A percentile compares a stretch with the other conserved stretches of the same genome.
Evolutionary conservation across 306 rosid species (phyloP).

Genomic region (Cucurbita maxima): DNA sequence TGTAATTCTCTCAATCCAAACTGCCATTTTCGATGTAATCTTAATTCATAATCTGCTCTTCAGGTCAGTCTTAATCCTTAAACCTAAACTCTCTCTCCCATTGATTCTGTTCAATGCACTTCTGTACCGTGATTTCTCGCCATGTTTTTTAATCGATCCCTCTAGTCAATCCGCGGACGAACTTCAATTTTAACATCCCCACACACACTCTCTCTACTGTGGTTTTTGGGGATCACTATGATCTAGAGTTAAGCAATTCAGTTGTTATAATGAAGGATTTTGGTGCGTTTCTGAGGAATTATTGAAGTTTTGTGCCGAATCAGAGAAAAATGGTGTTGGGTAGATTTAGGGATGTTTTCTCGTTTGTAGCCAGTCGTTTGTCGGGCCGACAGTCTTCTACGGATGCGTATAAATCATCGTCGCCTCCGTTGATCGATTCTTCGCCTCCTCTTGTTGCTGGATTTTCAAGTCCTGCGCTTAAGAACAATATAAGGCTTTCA

Average conservation of each 20-base stretch:
- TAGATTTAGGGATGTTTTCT: conserved; percentile 30
- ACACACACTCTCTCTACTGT: background rate
- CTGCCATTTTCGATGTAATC: background rate
- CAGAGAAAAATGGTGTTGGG: conserved; percentile 38
- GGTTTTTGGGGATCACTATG: background rate
- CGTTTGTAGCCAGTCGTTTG: conserved; percentile 20
- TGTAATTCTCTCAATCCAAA: background rate
- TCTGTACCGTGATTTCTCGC: background rate
- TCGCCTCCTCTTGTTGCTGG: conserved; percentile 13
- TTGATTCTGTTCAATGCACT: background rate
- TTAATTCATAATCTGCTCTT: background rate
- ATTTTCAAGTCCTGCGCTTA: conserved; percentile 7
- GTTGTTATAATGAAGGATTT: background rate
- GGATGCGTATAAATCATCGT: background rate
- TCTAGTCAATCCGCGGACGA: background rate
- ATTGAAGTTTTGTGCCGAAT: background rate
- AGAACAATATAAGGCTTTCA: conserved; percentile 41
- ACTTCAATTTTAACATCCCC: background rate
- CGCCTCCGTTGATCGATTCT: conserved; percentile 4
- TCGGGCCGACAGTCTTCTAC: conserved; percentile 18
- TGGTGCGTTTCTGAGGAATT: background rate
- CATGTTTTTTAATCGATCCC: background rate
- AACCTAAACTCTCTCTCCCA: background rate
- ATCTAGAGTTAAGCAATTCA: background rate
- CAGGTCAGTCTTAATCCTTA: background rate